Percentiles rank a stretch among this genome's conserved stretches.
phyloP scores from a whole-genome alignment of 192 early-diverging fungal genomes.

The Irineochytrium annulatum region DNA sequence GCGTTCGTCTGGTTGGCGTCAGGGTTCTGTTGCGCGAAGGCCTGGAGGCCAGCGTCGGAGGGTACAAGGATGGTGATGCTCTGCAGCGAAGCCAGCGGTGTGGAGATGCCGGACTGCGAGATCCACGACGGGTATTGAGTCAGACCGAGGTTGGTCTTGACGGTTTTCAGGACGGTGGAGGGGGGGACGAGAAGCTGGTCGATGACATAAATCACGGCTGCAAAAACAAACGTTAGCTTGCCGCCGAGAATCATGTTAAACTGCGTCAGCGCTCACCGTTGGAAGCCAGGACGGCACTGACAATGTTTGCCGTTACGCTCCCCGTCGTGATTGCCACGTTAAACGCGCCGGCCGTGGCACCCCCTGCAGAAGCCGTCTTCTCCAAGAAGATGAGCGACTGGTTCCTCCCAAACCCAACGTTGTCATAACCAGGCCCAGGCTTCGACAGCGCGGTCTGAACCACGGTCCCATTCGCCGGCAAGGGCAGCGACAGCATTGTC shows the following conservation, averaged over 20 bases:
- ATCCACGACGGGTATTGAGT: slow-evolving; percentile 14
- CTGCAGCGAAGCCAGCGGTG: slow-evolving; percentile 6
- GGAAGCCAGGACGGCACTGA: not conserved
- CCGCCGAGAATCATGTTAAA: not conserved
- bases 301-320: not conserved
- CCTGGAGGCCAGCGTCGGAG: slow-evolving; percentile 11
- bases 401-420: not conserved
- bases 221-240: not conserved
- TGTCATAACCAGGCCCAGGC: too few relatives aligned
- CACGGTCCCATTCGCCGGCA: not conserved
- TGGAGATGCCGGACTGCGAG: not conserved
- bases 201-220: slow-evolving; percentile 26
- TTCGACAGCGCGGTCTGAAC: not conserved
- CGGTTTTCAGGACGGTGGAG: slow-evolving; percentile 5
- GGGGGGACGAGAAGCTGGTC: slow-evolving; percentile 16
- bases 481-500: not conserved
- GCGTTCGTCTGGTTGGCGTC: not conserved
- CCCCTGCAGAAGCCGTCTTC: not conserved
- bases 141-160: not conserved
- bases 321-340: slow-evolving; percentile 12
- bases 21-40: slow-evolving; percentile 4
- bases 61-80: slow-evolving; percentile 21
- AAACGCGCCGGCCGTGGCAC: not conserved
- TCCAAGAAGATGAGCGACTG: slow-evolving; percentile 1
- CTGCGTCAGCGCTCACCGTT: not conserved